Base-by-base conservation (phyloP, 1,284 basidiomycete species). In the Phellopilus nigrolimitatus region DNA sequence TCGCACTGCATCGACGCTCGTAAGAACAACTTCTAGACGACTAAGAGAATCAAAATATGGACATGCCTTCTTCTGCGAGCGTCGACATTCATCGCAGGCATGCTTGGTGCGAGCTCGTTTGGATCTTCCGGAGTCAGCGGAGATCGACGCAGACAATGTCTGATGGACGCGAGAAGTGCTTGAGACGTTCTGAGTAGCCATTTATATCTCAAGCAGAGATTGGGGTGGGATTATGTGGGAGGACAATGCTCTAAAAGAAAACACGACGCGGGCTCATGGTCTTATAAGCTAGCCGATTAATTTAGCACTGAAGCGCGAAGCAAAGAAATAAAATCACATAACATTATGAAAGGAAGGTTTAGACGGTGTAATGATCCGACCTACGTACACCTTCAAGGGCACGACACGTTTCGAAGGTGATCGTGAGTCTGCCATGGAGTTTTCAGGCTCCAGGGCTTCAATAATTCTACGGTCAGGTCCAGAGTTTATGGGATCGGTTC, bases 11-110 rank as follows among this genome's bases (percentile, higher is more conserved):
- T 28, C 15, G 38, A 38, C 24, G 22, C 12, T 17, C 21, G 17
- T 43, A 36, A 52, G 30, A 27, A 7, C 4, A 25, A 19, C 33
- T n/a, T 15, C n/a, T 7, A 21, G 9, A 19, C 19, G 15, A 3
- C 28, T 9, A 12, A 27, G 15, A 22, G 22, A 24, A 8, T 12
- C 1, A 37, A 8, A 2, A 25, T 2, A 22, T 6, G 7, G 40
- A n/a, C 46, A 8, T 30, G 53, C 54, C 54, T 52, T 56, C 45
- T 56, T 56, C 50, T 56, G 54, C 12, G 54, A 56, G 15, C 54
- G 44, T 12, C 54, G 38, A 37, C 54, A 56, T 46, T 56, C 54
- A 36, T 56, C 54, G 40, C 54, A 56, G 24, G 54, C 54, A 45
- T 56, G 54, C 40, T 56, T 56, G 10, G 54, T 56, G 15, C 54